Percentiles rank a stretch among this genome's conserved stretches.
phyloP scores from a whole-genome alignment of 1,284 basidiomycete genomes.

The Leucoagaricus sp. region DNA sequence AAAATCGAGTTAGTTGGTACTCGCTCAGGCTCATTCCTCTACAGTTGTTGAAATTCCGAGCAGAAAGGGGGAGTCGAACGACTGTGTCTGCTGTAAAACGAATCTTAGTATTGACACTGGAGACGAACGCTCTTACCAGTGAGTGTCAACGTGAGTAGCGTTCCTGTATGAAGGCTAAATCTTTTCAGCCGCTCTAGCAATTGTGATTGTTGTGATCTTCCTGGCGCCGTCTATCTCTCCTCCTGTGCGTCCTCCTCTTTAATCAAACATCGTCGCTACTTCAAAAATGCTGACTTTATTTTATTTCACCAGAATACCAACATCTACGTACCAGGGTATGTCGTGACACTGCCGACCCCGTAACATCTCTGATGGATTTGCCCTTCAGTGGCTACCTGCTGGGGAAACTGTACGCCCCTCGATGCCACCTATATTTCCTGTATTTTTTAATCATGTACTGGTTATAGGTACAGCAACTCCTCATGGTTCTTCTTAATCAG shows the following conservation, averaged over 20 bases:
- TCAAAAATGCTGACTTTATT: neutral
- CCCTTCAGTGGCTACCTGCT: neutral
- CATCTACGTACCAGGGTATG: slow-evolving; percentile 1
- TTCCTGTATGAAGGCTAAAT: no score
- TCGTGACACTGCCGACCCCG: neutral
- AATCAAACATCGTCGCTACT: neutral
- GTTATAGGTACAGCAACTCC: slow-evolving; percentile 9
- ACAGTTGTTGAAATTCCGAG: neutral
- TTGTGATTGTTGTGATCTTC: neutral
- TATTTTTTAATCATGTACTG: neutral
- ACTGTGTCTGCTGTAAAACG: neutral
- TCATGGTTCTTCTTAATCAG: slow-evolving; percentile 12
- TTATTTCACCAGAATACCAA: neutral
- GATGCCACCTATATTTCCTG: neutral
- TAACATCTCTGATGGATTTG: neutral
- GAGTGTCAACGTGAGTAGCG: neutral
- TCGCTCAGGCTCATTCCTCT: neutral
- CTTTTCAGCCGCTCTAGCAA: slow-evolving; percentile 1
- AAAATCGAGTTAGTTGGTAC: neutral
- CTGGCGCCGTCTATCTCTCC: neutral
- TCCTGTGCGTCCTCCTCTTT: neutral
- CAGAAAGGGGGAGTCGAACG: neutral
- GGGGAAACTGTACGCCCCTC: slow-evolving; percentile 2
- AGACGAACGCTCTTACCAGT: slow-evolving; percentile 5
- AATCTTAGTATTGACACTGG: neutral